Evolutionary conservation across 768 basidiomycete species (phyloP), one percentile per base, ranked within the genome.

Genomic region (Tephrocybe sp.): DNA sequence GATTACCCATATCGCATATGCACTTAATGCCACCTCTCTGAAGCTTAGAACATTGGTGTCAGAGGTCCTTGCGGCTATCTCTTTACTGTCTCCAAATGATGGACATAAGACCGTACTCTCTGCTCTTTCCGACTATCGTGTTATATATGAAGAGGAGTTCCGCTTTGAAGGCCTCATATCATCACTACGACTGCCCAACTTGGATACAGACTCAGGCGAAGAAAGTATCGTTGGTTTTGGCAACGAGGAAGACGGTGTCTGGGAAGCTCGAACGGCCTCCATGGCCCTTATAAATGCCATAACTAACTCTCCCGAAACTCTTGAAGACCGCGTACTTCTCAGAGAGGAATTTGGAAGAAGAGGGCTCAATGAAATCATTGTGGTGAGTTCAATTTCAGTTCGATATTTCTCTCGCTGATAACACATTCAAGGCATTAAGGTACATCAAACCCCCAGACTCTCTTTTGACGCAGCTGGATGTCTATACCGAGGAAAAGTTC

Each of bases 401-500:
- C 26, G 7, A n/a, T 20, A 26, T 17, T 10, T 48, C 41, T 39
- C 12, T 39, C 38, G 18, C 7, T 9, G 38, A 6, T n/a, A 12
- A 20, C 18, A 39, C 20, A 17, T 11, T 36, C 5, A 18, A 56
- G 55, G 47, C 50, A 11, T 49, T 56, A 40, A 40, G 55, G 11
- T 56, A 56, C 24, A 45, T 52, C 8, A 57, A 88, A 25, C 54
- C 58, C 33, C 58, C 58, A 21, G 58, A 59, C n/a, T 65, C 59
- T 3, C 68, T 96, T n/a, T 63, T 88, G n/a, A 87, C 77, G 0
- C 93, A 95, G 59, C 69, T 94, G 5, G 81, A 87, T 55, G 76
- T 91, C 23, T 96, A 93, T 59, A 78, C 81, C 0, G 93, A 96
- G 55, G 93, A 95, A 65, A 90, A 91, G 58, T 89, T 86, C 39